Percentiles rank a stretch among this genome's conserved stretches.
These are phyloP conservation scores for Cucurbitaria berberidis DNA, from an alignment of 2,329 filamentous ascomycete genomes.

Conservation along the genomic window DNA sequence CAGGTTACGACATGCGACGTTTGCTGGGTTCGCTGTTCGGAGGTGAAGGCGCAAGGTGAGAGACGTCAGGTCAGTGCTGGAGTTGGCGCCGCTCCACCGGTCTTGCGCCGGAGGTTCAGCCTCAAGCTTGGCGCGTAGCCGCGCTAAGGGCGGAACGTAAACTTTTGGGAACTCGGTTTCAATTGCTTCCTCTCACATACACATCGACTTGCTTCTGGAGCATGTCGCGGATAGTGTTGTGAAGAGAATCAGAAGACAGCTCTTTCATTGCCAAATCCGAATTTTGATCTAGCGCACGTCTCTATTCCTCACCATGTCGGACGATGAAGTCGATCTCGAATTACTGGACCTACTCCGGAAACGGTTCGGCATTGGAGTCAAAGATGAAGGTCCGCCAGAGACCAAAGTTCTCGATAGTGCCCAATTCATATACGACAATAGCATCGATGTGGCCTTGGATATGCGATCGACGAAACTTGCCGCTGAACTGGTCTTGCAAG, in stretches of 20 bases:
- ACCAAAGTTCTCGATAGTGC: conserved; percentile 83
- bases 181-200: neutral
- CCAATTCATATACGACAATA: conserved; percentile 87
- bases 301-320: conserved; percentile 68
- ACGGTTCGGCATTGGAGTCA: conserved; percentile 69
- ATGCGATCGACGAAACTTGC: conserved; percentile 82
- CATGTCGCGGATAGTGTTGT: neutral
- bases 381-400: conserved; percentile 66
- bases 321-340: conserved; percentile 89
- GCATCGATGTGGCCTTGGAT: conserved; percentile 89
- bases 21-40: conserved; percentile 10
- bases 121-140: conserved; percentile 35
- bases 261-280: conserved; percentile 5
- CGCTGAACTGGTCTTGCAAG: conserved; percentile 75
- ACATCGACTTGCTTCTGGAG: neutral
- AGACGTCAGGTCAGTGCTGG: conserved; percentile 38
- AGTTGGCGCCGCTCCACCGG: conserved; percentile 22
- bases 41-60: conserved; percentile 24
- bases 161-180: neutral
- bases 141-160: conserved; percentile 22
- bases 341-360: conserved; percentile 84
- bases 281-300: conserved; percentile 7
- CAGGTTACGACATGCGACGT: conserved; percentile 27
- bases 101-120: conserved; percentile 21
- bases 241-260: neutral